Evolutionary conservation across 2,329 filamentous ascomycete genomes (phyloP).

Genomic region (Nemania serpens): DNA sequence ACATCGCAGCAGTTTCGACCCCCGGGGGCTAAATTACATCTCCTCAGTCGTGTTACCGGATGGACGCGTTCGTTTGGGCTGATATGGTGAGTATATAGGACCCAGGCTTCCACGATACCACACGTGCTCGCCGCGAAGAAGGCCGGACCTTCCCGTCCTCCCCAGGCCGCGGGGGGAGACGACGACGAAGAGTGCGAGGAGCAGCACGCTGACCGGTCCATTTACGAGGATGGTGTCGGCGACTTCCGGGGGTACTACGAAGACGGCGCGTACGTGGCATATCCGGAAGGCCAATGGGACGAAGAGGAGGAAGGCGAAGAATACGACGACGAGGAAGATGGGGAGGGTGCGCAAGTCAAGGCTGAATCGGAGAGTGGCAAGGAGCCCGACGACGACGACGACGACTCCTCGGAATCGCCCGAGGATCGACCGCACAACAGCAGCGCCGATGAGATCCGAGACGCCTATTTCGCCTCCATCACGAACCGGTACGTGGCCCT

Average conservation of each 20-base stretch:
- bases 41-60: slow-evolving; percentile 24
- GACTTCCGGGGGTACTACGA: slow-evolving; percentile 70
- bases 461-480: slow-evolving; percentile 71
- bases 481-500: slow-evolving; percentile 67
- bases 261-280: slow-evolving; percentile 78
- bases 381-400: slow-evolving; percentile 38
- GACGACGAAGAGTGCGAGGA: slow-evolving; percentile 39
- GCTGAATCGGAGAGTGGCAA: slow-evolving; percentile 39
- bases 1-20: slow-evolving; percentile 14
- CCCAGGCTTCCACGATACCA: slow-evolving; percentile 76
- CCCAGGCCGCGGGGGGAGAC: slow-evolving; percentile 38
- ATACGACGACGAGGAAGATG: slow-evolving; percentile 37
- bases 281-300: slow-evolving; percentile 48
- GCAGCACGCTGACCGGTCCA: slow-evolving; percentile 45
- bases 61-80: slow-evolving; percentile 44
- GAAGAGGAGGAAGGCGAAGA: slow-evolving; percentile 35
- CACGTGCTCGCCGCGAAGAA: slow-evolving; percentile 69
- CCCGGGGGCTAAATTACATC: slow-evolving; percentile 33
- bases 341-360: slow-evolving; percentile 39
- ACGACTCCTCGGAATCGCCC: slow-evolving; percentile 35
- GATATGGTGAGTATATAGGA: slow-evolving; percentile 65
- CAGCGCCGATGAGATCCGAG: slow-evolving; percentile 53
- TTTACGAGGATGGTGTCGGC: slow-evolving; percentile 55
- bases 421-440: slow-evolving; percentile 39
- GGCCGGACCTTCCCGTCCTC: slow-evolving; percentile 56